These are phyloP conservation scores for Psilocybe tampanensis DNA, from an alignment of 768 basidiomycete species.

Conservation along the genomic window DNA sequence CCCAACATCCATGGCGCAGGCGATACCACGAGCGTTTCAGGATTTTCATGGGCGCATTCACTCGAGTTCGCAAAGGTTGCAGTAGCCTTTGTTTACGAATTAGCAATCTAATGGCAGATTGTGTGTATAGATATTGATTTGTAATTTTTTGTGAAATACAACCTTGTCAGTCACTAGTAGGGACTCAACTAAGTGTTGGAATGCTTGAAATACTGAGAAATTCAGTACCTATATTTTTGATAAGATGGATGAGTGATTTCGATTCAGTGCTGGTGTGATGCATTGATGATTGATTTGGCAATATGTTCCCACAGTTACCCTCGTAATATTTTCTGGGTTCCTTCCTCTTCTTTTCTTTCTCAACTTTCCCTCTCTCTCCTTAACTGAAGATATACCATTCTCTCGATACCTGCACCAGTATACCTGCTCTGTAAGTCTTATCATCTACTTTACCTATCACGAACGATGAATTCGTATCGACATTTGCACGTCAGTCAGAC, in stretches of 20 bases:
- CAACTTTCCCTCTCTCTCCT: neutral
- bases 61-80: slow-evolving; percentile 63
- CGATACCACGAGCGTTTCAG: slow-evolving; percentile 48
- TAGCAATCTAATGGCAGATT: slow-evolving; percentile 28
- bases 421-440: slow-evolving; percentile 6
- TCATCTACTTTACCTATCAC: neutral
- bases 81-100: slow-evolving; percentile 58
- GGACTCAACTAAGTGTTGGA: too few relatives aligned
- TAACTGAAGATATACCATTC: neutral
- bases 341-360: neutral
- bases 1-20: slow-evolving; percentile 42
- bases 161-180: too few relatives aligned
- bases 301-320: too few relatives aligned
- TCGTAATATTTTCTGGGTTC: too few relatives aligned
- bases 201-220: too few relatives aligned
- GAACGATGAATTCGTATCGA: slow-evolving; percentile 45
- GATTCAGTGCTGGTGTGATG: too few relatives aligned
- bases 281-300: too few relatives aligned
- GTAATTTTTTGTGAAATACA: too few relatives aligned
- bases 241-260: too few relatives aligned
- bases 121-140: too few relatives aligned
- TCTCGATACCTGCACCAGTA: neutral
- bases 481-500: slow-evolving; percentile 71
- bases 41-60: slow-evolving; percentile 53
- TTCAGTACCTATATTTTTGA: too few relatives aligned